Evolutionary conservation across 805 yeast species (phyloP).

Genomic region (Starmerella riodocensis): DNA sequence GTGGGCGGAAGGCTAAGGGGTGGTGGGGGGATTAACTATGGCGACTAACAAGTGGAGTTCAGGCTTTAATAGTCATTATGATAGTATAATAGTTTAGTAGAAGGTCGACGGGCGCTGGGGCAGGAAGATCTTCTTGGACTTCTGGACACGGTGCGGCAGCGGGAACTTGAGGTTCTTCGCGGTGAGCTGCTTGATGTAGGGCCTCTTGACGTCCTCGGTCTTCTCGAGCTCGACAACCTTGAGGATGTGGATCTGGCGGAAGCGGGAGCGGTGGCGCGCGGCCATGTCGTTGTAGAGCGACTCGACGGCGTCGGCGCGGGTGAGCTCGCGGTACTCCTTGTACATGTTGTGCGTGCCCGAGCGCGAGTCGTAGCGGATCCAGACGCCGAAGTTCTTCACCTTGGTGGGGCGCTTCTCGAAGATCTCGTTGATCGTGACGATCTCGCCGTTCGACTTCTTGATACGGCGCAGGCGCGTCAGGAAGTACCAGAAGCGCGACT

Average conservation of each 20-base stretch:
- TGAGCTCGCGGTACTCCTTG: slow-evolving; percentile 99
- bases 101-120: slow-evolving; percentile 92
- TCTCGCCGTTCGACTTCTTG: slow-evolving; percentile 99
- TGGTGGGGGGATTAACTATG: too few species aligned
- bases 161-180: slow-evolving; percentile 97
- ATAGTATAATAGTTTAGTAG: slow-evolving; percentile 48
- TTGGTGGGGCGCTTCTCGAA: slow-evolving; percentile 94
- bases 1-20: too few species aligned
- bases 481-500: slow-evolving; percentile 99
- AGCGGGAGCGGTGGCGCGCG: slow-evolving; percentile 99
- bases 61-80: slow-evolving; percentile 6
- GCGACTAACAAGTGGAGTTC: neutral
- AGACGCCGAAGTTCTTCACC: slow-evolving; percentile 99
- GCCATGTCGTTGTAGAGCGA: slow-evolving; percentile 99
- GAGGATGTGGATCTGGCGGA: slow-evolving; percentile 97
- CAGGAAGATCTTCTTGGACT: slow-evolving; percentile 76
- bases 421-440: slow-evolving; percentile 83
- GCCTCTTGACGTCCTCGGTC: slow-evolving; percentile 97
- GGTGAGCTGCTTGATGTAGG: slow-evolving; percentile 94
- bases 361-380: slow-evolving; percentile 99
- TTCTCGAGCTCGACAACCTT: slow-evolving; percentile 98
- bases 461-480: slow-evolving; percentile 98
- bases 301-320: slow-evolving; percentile 98
- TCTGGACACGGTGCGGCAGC: slow-evolving; percentile 97
- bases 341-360: slow-evolving; percentile 99